phyloP scores from a whole-genome alignment of 2,329 filamentous ascomycete species.

The Cladosporium sphaerospermum region DNA sequence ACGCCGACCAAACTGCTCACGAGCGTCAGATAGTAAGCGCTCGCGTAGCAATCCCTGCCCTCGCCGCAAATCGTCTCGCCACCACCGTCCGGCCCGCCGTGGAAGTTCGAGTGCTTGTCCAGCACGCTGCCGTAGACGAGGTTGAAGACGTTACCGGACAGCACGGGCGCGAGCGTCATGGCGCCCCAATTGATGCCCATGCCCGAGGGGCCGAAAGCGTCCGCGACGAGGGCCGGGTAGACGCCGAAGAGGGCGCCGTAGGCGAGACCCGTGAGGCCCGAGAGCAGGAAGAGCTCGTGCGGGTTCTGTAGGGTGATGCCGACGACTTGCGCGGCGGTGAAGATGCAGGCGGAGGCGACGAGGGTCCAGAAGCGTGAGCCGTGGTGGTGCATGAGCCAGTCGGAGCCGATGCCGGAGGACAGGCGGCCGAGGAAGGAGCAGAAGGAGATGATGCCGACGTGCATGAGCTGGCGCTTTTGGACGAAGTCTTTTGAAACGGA shows the following conservation, averaged over 20 bases:
- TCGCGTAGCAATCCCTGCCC: slow-evolving; percentile 72
- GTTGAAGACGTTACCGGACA: slow-evolving; percentile 89
- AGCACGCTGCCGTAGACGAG: slow-evolving; percentile 80
- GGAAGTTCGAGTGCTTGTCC: slow-evolving; percentile 68
- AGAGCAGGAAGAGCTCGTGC: slow-evolving; percentile 68
- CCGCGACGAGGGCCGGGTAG: slow-evolving; percentile 77
- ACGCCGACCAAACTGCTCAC: slow-evolving; percentile 64
- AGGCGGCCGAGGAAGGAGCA: slow-evolving; percentile 80
- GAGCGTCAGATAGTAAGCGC: slow-evolving; percentile 75
- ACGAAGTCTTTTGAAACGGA: slow-evolving; percentile 68
- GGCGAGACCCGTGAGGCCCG: slow-evolving; percentile 74
- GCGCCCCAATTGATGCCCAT: slow-evolving; percentile 94
- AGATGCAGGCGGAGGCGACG: slow-evolving; percentile 68
- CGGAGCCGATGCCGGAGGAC: slow-evolving; percentile 71
- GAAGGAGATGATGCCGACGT: slow-evolving; percentile 89
- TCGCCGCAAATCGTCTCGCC: slow-evolving; percentile 64
- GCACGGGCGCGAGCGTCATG: slow-evolving; percentile 82
- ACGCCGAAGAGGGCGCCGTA: slow-evolving; percentile 95
- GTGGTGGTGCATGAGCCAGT: slow-evolving; percentile 75
- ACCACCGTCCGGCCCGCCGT: slow-evolving; percentile 45
- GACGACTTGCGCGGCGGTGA: slow-evolving; percentile 70
- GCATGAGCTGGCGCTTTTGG: slow-evolving; percentile 74
- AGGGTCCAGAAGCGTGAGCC: slow-evolving; percentile 89
- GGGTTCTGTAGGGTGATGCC: slow-evolving; percentile 73
- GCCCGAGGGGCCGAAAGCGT: slow-evolving; percentile 84